Conservation (phyloP, 768 basidiomycete genomes). For the Mycena haematopus region DNA sequence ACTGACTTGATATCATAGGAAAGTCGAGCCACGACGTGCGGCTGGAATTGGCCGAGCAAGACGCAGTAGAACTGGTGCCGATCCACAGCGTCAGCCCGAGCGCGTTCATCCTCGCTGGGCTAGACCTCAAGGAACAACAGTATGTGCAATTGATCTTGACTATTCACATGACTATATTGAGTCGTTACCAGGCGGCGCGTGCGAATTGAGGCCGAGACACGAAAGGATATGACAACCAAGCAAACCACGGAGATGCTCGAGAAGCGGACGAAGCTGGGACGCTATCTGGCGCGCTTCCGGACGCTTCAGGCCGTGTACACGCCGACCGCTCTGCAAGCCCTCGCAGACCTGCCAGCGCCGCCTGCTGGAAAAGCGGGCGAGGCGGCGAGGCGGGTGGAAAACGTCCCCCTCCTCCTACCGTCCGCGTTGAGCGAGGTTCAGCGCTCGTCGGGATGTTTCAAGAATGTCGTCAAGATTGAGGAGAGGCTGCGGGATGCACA, state of each 20-base stretch:
- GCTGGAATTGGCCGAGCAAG: not conserved
- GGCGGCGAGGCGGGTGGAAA: not conserved
- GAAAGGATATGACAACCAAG: not conserved
- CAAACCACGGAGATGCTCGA: not conserved
- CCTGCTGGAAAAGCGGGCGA: not conserved
- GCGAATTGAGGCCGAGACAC: not conserved
- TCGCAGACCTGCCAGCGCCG: not conserved
- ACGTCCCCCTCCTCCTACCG: not conserved
- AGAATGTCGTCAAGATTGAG: constrained; percentile 10
- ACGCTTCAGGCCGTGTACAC: not conserved
- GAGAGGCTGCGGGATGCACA: constrained; percentile 10
- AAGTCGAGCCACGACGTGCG: not conserved
- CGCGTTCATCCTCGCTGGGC: not conserved
- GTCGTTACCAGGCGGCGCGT: not conserved
- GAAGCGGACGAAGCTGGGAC: not conserved
- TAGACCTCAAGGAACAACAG: not conserved
- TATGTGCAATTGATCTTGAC: not conserved
- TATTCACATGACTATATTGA: not conserved
- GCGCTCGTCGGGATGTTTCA: not conserved
- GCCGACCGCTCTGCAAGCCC: not conserved
- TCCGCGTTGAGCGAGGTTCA: not conserved
- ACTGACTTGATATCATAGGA: not conserved
- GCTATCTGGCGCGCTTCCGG: not conserved
- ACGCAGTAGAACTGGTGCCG: not conserved
- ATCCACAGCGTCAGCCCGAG: not conserved